Conservation (phyloP, 345 rosid genomes). For the Balakata baccata region DNA sequence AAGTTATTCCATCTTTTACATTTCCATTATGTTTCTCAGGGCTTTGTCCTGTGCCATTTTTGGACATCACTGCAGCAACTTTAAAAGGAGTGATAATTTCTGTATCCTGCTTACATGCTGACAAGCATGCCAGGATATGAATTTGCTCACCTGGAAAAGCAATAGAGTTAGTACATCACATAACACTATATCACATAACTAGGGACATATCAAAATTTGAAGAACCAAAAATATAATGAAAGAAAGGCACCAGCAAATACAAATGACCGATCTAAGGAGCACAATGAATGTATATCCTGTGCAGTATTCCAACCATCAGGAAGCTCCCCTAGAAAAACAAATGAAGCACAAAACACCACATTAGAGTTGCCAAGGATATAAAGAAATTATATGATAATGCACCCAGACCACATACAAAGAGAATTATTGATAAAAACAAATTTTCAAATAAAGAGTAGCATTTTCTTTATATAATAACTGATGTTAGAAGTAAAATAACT, state of each 20-base stretch:
- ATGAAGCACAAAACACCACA: conserved; percentile 14
- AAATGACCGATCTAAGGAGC: conserved; percentile 73
- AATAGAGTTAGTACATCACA: conserved; percentile 20
- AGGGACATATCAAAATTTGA: conserved; percentile 17
- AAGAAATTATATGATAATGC: background rate
- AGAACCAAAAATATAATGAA: conserved; percentile 11
- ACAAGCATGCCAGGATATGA: conserved; percentile 85
- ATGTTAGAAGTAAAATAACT: background rate
- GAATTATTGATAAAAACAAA: background rate
- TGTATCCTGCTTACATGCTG: conserved; percentile 64
- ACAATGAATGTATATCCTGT: conserved; percentile 54
- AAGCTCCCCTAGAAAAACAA: conserved; percentile 55
- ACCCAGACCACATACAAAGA: background rate
- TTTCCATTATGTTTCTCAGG: conserved; percentile 51
- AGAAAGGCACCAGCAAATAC: conserved; percentile 73
- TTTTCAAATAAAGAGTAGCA: background rate
- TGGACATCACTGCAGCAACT: conserved; percentile 85
- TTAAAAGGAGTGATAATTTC: conserved; percentile 91
- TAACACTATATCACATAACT: conserved; percentile 3
- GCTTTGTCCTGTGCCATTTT: conserved; percentile 58
- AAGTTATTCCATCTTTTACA: conserved; percentile 31
- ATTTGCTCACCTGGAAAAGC: conserved; percentile 77
- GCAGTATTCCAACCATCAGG: conserved; percentile 65
- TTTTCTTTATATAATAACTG: background rate
- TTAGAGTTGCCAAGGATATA: background rate